Evolutionary conservation across 2,329 filamentous ascomycete species (phyloP).

Genomic region (Phaeomoniella chlamydospora): DNA sequence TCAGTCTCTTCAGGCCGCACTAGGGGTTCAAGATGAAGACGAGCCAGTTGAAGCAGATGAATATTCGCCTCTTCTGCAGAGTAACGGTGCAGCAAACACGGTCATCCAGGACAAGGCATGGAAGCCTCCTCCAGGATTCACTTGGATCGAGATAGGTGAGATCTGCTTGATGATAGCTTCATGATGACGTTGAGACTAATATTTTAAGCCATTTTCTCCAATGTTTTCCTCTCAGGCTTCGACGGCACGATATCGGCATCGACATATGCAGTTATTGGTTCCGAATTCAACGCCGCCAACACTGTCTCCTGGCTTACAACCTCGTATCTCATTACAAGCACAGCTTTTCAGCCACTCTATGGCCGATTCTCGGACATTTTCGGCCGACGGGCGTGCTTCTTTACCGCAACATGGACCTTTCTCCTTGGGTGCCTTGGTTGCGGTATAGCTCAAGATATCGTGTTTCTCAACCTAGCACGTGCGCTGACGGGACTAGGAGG

Average conservation of each 20-base stretch:
- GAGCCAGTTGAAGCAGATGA: no score
- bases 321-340: slow-evolving; percentile 61
- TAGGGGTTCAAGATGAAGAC: no score
- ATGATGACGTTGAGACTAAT: no score
- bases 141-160: slow-evolving; percentile 40
- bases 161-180: no score
- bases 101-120: slow-evolving; percentile 9
- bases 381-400: slow-evolving; percentile 44
- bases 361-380: slow-evolving; percentile 61
- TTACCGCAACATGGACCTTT: slow-evolving; percentile 50
- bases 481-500: slow-evolving; percentile 60
- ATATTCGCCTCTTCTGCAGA: no score
- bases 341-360: slow-evolving; percentile 60
- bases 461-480: slow-evolving; percentile 55
- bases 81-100: no score
- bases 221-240: slow-evolving; percentile 46
- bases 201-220: slow-evolving; percentile 43
- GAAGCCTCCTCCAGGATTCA: slow-evolving; percentile 25
- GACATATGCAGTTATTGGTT: slow-evolving; percentile 67
- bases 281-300: slow-evolving; percentile 63
- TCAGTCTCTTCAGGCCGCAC: no score
- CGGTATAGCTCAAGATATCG: slow-evolving; percentile 50
- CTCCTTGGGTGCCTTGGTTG: slow-evolving; percentile 54
- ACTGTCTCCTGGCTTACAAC: slow-evolving; percentile 73
- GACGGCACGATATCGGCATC: slow-evolving; percentile 72